Base-by-base conservation (phyloP, 1,139 yeast genomes). In the Diutina siamensis region DNA sequence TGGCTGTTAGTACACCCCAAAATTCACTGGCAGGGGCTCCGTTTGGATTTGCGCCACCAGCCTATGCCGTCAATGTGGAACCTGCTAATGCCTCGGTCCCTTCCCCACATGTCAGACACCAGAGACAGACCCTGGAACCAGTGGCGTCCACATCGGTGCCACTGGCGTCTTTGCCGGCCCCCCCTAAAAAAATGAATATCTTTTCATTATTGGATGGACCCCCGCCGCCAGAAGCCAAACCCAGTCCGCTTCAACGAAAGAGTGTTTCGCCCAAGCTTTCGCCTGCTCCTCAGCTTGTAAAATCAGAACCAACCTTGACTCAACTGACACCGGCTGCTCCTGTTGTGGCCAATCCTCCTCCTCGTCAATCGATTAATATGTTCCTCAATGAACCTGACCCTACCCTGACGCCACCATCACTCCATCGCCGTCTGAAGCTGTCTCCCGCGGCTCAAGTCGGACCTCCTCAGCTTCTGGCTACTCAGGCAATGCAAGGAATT, bases 401-500 rank as follows among this genome's bases (percentile, higher is more conserved):
- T 1, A 13, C 22, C 13, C 13, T 15, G 4, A 21, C 40, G 3
- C 17, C 28, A 10, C 15, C 28, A 9, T 13, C n/a, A 8, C 20
- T 10, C 17, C 42, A 38, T 20, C 13, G 15, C 20, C 19, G 42
- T 3, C 33, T 25, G 42, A 38, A 38, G 15, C 33, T 25, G 42
- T 38, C 42, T 3, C 42, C 42, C 12, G 40, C 40, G 10, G 28
- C 28, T 17, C 28, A 38, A 7, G 13, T 20, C 13, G 32, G 32
- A 7, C 42, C 31, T 3, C 32, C 20, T 2, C 42, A 15, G 21
- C 42, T 38, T 38, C 42, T 25, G 32, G 42, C 42, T 9, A 38
- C 42, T 1, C 42, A 38, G 20, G 42, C 42, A 12, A 38, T 28
- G 27, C 54, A 71, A 34, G 74, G 74, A 0, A 66, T 65, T 25